Evolutionary conservation across 306 rosid species (phyloP), one percentile per base, ranked within the genome.

Genomic region (Luffa aegyptiaca): DNA sequence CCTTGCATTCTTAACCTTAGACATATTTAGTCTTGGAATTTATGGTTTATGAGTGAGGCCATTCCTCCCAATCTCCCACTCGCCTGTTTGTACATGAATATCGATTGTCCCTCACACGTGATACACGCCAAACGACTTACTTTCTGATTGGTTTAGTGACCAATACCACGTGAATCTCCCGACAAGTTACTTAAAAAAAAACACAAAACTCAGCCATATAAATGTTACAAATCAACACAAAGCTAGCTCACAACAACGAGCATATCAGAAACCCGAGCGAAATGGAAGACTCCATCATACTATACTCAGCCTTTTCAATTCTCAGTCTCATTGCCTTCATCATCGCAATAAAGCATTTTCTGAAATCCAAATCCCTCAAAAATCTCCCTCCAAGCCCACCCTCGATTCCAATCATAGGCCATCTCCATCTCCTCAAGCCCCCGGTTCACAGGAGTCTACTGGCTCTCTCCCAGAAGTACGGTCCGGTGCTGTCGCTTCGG

Each of bases 351-450:
- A 45, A 46, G 56, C 6, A 44, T 42, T 6, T 39, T 6, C 7
- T 20, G 18, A 37, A 76, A 42, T 2, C n/a, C 17, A 76, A n/a
- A 5, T 55, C 44, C 21, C 7, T 5, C 37, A 7, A 48, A 26
- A 86, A 81, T 21, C 81, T 77, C 0, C 87, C 89, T 10, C 89
- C 89, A 36, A 44, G 41, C 64, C 87, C 89, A 14, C 80, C 76
- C 5, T 31, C 73, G 3, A 46, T 86, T 8, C 89, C 89, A 1
- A 45, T 86, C 0, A 76, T 86, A 5, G 87, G 89, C 42, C 85
- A 86, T 57, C 85, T 84, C 46, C 83, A 84, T 68, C 89, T 84
- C 6, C 45, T 86, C 8, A 81, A 82, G 37, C 74, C 33, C 13
- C 89, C 87, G 1, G 20, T 84, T 36, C 85, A 82, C 61, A 86